phyloP scores from a whole-genome alignment of 1,284 basidiomycete species.

The Coniferiporia weirii region DNA sequence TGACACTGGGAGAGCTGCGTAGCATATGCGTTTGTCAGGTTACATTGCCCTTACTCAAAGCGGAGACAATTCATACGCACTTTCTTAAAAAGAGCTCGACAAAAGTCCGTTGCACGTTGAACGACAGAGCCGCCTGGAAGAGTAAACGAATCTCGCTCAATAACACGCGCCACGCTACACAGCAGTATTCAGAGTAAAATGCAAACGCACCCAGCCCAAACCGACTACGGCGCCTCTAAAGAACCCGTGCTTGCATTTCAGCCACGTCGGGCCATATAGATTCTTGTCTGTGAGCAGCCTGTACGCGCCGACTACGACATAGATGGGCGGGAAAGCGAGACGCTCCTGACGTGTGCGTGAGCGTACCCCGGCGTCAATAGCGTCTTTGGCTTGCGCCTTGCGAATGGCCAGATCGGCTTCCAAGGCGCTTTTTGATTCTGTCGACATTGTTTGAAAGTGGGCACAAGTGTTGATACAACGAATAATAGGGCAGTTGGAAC shows the following conservation, averaged over 20 bases:
- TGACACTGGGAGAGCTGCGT: slow-evolving; percentile 56
- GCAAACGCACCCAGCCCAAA: slow-evolving; percentile 54
- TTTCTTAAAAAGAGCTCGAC: slow-evolving; percentile 59
- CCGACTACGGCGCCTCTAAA: slow-evolving; percentile 58
- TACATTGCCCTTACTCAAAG: background rate
- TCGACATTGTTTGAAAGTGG: background rate
- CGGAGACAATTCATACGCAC: slow-evolving; percentile 32
- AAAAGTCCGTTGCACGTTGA: slow-evolving; percentile 57
- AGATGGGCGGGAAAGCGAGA: slow-evolving; percentile 67
- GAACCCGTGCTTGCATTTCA: slow-evolving; percentile 68
- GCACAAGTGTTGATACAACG: background rate
- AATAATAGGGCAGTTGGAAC: background rate
- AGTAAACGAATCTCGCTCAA: background rate
- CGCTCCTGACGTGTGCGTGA: slow-evolving; percentile 28
- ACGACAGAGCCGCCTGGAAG: slow-evolving; percentile 54
- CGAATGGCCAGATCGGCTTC: background rate
- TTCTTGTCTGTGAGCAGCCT: slow-evolving; percentile 60
- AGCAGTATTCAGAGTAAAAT: background rate
- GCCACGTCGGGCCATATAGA: slow-evolving; percentile 66
- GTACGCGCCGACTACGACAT: slow-evolving; percentile 71
- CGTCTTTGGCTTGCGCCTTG: background rate
- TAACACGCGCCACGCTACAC: background rate
- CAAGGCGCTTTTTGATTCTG: background rate
- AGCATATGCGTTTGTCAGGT: slow-evolving; percentile 13
- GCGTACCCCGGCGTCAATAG: background rate